Evolutionary conservation across 768 basidiomycete genomes (phyloP).

Genomic region (Naganishia randhawae): DNA sequence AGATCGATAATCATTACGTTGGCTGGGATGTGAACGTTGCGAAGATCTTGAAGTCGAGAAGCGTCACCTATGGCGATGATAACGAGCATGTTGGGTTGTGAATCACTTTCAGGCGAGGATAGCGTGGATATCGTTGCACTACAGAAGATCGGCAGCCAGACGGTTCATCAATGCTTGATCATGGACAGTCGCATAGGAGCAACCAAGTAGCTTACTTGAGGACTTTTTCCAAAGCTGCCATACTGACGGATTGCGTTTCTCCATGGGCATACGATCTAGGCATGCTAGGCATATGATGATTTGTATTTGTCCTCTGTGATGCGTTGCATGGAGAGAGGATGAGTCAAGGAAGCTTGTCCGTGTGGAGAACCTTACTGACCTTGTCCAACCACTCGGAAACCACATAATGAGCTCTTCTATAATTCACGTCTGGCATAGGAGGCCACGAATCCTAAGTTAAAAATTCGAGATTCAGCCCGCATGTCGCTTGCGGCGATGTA

Average conservation of each 20-base stretch:
- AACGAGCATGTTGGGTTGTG: constrained; percentile 43
- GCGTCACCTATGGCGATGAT: constrained; percentile 44
- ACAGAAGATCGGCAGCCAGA: background rate
- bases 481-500: background rate
- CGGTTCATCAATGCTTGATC: background rate
- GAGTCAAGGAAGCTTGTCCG: background rate
- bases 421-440: constrained; percentile 46
- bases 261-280: constrained; percentile 47
- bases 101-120: constrained; percentile 45
- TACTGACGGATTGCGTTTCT: constrained; percentile 41
- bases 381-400: constrained; percentile 50
- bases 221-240: constrained; percentile 42
- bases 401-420: constrained; percentile 47
- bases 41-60: constrained; percentile 35
- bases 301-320: constrained; percentile 44
- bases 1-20: constrained; percentile 48
- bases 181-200: background rate
- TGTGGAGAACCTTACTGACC: constrained; percentile 32
- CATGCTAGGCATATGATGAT: constrained; percentile 39
- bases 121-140: constrained; percentile 46
- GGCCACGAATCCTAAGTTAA: constrained; percentile 44
- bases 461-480: constrained; percentile 4
- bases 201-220: constrained; percentile 40
- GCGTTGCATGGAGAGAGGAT: constrained; percentile 1
- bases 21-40: constrained; percentile 32